Conservation (phyloP, 1,284 basidiomycete genomes). For the Pyrrhoderma lamaoense region DNA sequence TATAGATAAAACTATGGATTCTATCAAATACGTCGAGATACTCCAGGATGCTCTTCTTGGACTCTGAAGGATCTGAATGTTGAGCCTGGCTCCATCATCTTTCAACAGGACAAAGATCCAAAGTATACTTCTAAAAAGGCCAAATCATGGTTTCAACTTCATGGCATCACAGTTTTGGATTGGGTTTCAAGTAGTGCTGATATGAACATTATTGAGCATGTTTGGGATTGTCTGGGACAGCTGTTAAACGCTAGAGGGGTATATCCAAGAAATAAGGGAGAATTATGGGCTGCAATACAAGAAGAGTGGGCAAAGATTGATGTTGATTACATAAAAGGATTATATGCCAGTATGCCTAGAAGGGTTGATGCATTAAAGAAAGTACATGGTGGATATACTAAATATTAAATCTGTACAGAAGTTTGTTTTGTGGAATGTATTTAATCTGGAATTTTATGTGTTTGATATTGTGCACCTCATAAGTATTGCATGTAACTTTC, state of each 20-base stretch:
- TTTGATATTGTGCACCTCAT: no score
- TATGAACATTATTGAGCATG: conserved; percentile 33
- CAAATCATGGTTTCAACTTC: conserved; percentile 27
- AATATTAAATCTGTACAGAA: conserved; percentile 19
- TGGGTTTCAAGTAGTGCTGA: conserved; percentile 33
- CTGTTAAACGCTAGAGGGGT: conserved; percentile 17
- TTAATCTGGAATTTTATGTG: no score
- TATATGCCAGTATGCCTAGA: conserved; percentile 21
- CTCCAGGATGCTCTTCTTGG: conserved; percentile 24
- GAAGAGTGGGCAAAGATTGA: conserved; percentile 22
- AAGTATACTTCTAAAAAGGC: conserved; percentile 18
- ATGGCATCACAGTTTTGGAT: conserved; percentile 25
- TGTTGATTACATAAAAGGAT: conserved; percentile 14
- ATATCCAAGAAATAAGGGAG: conserved; percentile 22
- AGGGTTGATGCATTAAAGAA: conserved; percentile 19
- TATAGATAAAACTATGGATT: conserved; percentile 26
- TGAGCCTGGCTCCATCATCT: conserved; percentile 18
- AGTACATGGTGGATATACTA: conserved; percentile 22
- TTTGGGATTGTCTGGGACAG: conserved; percentile 29
- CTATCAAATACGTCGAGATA: conserved; percentile 24
- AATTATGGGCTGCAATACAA: conserved; percentile 25
- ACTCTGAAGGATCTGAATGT: no score
- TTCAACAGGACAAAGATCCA: conserved; percentile 32
- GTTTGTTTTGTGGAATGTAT: no score
- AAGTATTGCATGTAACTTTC: no score